Evolutionary conservation across 169 alveolate species (phyloP).

Genomic region (Perkinsus marinus): DNA sequence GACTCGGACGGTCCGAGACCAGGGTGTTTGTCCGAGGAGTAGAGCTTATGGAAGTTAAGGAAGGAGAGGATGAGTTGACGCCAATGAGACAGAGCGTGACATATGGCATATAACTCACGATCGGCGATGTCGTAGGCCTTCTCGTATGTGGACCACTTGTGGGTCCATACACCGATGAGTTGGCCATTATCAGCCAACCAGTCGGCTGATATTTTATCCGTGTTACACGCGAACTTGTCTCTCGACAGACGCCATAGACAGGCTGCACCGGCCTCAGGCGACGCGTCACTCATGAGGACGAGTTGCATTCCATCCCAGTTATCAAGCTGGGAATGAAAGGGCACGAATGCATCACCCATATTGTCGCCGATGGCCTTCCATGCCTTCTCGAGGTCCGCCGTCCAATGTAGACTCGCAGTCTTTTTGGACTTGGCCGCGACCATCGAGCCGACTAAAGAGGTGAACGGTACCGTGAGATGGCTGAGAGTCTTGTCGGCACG

Average conservation of each 20-base stretch:
- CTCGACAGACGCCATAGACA: not conserved
- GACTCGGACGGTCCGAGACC: too few relatives aligned
- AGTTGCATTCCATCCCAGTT: not conserved
- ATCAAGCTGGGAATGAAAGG: not conserved
- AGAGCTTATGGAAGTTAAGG: too few relatives aligned
- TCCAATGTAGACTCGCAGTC: not conserved
- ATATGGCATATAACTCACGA: not conserved
- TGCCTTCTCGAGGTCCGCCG: not conserved
- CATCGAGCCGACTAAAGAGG: not conserved
- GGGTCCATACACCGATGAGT: not conserved
- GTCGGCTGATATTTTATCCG: not conserved
- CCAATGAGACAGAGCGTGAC: not conserved
- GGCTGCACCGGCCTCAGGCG: not conserved
- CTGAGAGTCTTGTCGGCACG: not conserved
- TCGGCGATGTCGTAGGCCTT: not conserved
- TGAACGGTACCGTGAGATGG: not conserved
- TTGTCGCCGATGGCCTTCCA: not conserved
- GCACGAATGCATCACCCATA: not conserved
- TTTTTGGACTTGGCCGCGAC: not conserved
- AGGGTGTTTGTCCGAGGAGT: too few relatives aligned
- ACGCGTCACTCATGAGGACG: not conserved
- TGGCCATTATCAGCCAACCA: not conserved
- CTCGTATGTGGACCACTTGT: not conserved
- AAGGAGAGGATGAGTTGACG: not conserved
- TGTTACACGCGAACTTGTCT: not conserved